Evolutionary conservation across 257 asterid species (phyloP), one percentile per base, ranked within the genome.

Genomic region (Ilex aquifolium): DNA sequence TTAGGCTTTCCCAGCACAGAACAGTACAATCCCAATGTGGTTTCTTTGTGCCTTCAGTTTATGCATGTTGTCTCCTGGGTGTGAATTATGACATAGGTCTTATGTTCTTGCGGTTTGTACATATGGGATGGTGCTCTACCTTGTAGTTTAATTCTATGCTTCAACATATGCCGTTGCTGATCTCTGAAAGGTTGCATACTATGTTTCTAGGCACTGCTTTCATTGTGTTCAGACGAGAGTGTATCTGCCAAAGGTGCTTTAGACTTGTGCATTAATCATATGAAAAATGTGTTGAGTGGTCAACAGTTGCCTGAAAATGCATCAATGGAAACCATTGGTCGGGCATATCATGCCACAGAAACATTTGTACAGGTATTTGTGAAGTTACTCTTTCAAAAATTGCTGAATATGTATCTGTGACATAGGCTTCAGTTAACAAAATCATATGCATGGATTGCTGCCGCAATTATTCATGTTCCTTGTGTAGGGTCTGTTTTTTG

Each of bases 271-370:
- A 70, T 81, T 68, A 81, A 73, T 72, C 97, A 92, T 84, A 92
- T 92, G 93, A 86, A 77, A 80, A 79, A 66, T 74, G 91, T 92
- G 62, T 68, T 92, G 76, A 92, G 85, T 78, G 82, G 93, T 78
- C 86, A 70, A 67, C 93, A 85, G 69, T 65, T 92, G 67, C 97
- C 95, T 44, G 93, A 77, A 81, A 79, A 74, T 67, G 93, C 96
- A 80, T 82, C 99, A 44, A 82, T 92, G 99, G 96, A 92, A 76
- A 81, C 82, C 62, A 80, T 87, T 63, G 97, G 99, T 61, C 85
- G 92, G 64, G 99, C 96, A 73, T 92, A 92, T 80, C 95, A 87
- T 72, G 97, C 95, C 66, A 92, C 97, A 11, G 99, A 92, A 85
- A 87, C 92, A 69, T 83, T 87, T 73, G 99, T 92, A 59, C 95